Base-by-base conservation (phyloP, 441 rosid species). In the Gossypium schwendimanii region DNA sequence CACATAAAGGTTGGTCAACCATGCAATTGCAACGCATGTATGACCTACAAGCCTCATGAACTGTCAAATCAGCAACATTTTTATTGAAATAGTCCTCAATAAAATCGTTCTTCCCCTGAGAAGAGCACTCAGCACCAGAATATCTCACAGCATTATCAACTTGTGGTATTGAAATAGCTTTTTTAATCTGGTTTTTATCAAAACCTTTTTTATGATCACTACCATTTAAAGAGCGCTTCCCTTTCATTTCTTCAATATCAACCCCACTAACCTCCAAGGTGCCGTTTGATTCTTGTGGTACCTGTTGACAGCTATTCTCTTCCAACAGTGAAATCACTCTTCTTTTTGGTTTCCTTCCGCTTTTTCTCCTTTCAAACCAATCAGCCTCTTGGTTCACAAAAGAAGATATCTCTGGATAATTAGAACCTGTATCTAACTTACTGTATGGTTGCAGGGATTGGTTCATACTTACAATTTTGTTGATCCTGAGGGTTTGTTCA, bases 1-100 rank as follows among this genome's bases (percentile, higher is more conserved):
- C 76, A 70, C 77, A 74, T n/a, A 77, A 76, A 75, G 91, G 82
- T 64, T 85, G 85, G 84, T 87, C 94, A 47, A 87, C 83, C 63
- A 91, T 72, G 69, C 91, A 84, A 79, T 79, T 86, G 81, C 97
- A 94, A 47, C 76, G 76, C 78, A 91, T 72, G 79, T 77, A 87
- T 47, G 70, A 84, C 77, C 74, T 75, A 79, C 98, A 89, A 73
- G 86, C 82, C 80, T 92, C 98, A 62, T 79, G 81, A 76, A 77
- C 72, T 75, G 84, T 79, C 66, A 85, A 74, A 79, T 87, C 88
- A 17, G 94, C 87, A 70, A 91, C 73, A 78, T 81, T 82, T 31
- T 80, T 73, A 65, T 86, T 77, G 77, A 88, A 91, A 75, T 87
- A 88, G 70, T 78, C 82, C 84, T 80, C 90, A 53, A 91, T 79